phyloP scores from a whole-genome alignment of 352 stramenopile species.

The Globisporangium radiosum region DNA sequence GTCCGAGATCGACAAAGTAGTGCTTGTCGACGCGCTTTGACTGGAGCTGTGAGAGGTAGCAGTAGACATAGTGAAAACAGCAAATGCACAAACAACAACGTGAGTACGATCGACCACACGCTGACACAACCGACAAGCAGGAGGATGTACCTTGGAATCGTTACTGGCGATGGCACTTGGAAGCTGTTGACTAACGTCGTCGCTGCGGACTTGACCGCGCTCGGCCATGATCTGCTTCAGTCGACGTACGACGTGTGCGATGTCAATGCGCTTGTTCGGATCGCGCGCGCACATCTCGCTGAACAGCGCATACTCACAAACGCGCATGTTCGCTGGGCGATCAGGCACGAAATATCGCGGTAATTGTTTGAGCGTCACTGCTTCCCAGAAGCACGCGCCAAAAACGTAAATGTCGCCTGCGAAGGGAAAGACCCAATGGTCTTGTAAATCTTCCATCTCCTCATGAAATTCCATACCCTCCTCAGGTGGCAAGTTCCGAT shows the following conservation, averaged over 20 bases:
- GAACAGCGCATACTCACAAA: background rate
- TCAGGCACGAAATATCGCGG: too few species aligned
- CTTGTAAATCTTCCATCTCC: background rate
- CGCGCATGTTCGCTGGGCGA: background rate
- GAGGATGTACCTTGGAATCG: too few species aligned
- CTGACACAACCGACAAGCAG: too few species aligned
- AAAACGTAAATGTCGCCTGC: conserved; percentile 22
- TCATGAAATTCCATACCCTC: too few species aligned
- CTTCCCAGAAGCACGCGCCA: conserved; percentile 14
- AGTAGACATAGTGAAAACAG: too few species aligned
- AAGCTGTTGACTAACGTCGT: too few species aligned
- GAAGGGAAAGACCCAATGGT: background rate
- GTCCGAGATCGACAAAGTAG: background rate
- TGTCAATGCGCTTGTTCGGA: background rate
- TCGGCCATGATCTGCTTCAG: conserved; percentile 1
- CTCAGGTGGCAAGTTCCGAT: too few species aligned
- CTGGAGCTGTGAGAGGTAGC: background rate
- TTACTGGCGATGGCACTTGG: too few species aligned
- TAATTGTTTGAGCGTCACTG: background rate
- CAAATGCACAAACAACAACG: too few species aligned
- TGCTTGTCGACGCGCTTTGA: background rate
- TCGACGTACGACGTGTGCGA: background rate
- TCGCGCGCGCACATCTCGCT: background rate
- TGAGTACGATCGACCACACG: too few species aligned
- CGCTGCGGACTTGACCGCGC: background rate